Percentiles rank a stretch among this genome's conserved stretches.
Evolutionary conservation across 192 early-diverging fungal genomes (phyloP).

Genomic region (Kappamyces sp.): DNA sequence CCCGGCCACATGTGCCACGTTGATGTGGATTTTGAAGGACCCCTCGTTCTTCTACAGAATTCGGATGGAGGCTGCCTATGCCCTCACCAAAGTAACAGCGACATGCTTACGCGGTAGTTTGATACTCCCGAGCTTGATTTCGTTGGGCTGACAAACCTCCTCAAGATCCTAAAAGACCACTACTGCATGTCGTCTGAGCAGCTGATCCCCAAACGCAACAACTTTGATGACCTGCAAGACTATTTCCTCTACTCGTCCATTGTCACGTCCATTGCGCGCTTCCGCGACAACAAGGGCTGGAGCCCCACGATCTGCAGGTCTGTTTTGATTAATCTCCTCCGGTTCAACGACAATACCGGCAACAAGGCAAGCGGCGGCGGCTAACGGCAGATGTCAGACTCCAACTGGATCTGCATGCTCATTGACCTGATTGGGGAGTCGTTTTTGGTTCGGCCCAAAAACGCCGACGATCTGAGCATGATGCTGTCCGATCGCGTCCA

Average conservation of each 20-base stretch:
- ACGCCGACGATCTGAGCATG: slow-evolving; percentile 1
- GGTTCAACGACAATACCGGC: slow-evolving; percentile 89
- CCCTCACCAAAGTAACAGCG: slow-evolving; percentile 47
- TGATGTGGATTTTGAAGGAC: slow-evolving; percentile 73
- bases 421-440: slow-evolving; percentile 65
- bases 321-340: slow-evolving; percentile 69
- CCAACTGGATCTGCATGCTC: slow-evolving; percentile 68
- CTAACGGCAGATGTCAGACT: slow-evolving; percentile 62
- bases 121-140: slow-evolving; percentile 50
- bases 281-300: slow-evolving; percentile 57
- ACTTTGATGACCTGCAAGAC: slow-evolving; percentile 79
- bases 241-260: slow-evolving; percentile 66
- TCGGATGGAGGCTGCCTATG: slow-evolving; percentile 70
- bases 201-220: slow-evolving; percentile 60
- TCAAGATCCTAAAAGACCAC: slow-evolving; percentile 64
- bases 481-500: not conserved
- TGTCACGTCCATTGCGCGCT: slow-evolving; percentile 58
- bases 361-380: slow-evolving; percentile 49
- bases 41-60: slow-evolving; percentile 78
- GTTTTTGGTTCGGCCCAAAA: slow-evolving; percentile 37
- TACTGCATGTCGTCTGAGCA: slow-evolving; percentile 54
- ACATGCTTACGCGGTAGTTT: slow-evolving; percentile 24
- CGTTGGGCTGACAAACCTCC: slow-evolving; percentile 67
- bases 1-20: slow-evolving; percentile 57
- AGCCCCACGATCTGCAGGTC: slow-evolving; percentile 56